phyloP scores from a whole-genome alignment of 176 grass and related monocot species.

The Phoenix dactylifera region DNA sequence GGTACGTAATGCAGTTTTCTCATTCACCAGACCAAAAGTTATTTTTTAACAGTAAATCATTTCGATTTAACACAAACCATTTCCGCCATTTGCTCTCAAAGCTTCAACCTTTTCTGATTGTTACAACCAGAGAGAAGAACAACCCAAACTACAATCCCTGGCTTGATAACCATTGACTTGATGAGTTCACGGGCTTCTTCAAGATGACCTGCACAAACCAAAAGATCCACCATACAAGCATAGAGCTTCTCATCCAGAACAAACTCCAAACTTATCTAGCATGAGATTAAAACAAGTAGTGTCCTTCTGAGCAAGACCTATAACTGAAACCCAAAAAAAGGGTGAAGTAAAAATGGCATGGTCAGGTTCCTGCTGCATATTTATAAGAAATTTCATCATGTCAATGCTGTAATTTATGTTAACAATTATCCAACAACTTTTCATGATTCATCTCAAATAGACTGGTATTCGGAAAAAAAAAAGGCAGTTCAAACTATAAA shows the following conservation, averaged over 20 bases:
- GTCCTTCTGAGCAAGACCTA: conserved; percentile 1
- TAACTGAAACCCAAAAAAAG: conserved; percentile 52
- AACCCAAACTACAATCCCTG: conserved; percentile 34
- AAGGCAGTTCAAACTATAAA: too few relatives aligned
- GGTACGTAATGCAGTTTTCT: too few relatives aligned
- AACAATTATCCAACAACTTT: too few relatives aligned
- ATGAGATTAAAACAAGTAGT: too few relatives aligned
- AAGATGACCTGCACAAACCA: conserved; percentile 46
- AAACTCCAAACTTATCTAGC: conserved; percentile 11
- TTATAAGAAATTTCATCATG: too few relatives aligned
- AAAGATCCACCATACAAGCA: conserved; percentile 49
- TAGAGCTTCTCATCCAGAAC: conserved; percentile 42
- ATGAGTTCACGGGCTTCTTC: conserved; percentile 46
- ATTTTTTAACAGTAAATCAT: conserved; percentile 7
- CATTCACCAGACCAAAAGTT: too few relatives aligned
- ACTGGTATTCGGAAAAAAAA: too few relatives aligned
- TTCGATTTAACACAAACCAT: conserved; percentile 33
- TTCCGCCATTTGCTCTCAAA: conserved; percentile 31
- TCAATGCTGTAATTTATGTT: too few relatives aligned
- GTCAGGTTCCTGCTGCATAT: conserved; percentile 17
- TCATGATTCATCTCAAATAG: too few relatives aligned
- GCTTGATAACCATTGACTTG: conserved; percentile 25
- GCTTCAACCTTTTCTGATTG: conserved; percentile 42
- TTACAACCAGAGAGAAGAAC: conserved; percentile 27
- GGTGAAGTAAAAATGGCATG: conserved; percentile 47